Base-by-base conservation (phyloP, 2,329 filamentous ascomycete genomes). In the Daldinia eschscholtzii region DNA sequence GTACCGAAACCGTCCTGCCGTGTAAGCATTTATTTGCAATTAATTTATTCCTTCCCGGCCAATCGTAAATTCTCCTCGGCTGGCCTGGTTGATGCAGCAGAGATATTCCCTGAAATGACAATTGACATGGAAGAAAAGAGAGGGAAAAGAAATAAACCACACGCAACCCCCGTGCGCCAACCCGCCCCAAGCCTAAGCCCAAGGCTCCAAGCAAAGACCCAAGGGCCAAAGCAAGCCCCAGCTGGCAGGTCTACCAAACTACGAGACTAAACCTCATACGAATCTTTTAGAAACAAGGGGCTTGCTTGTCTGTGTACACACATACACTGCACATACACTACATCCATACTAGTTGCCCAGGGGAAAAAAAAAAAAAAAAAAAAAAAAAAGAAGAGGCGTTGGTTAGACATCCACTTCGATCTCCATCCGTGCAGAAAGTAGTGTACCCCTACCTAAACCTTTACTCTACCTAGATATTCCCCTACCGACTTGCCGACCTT, bases 1-100 rank as follows among this genome's bases (percentile, higher is more conserved):
- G 70, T 69, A 71, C 72, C 72, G 70, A 74, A 73, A 72, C 70
- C 71, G 68, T 70, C 57, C 69, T 74, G 70, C 65, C 44, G 70
- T 74, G 72, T 68, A 70, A 73, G 65, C 67, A 23, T 23, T 64
- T 58, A 67, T 41, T 20, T 13, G 6, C 33, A 37, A 18, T 30
- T 37, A 60, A 58, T 37, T 37, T 62, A n/a, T 28, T n/a, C 60
- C 60, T 26, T 30, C 57, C 33, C 26, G 15, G 57, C 44, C 70
- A 64, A 68, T 48, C 50, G 56, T 55, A 61, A 68, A 73, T 58
- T 67, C 58, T 68, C 71, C 64, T 70, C 66, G 46, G 46, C 26
- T 50, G 26, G 46, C 6, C 46, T 48, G 44, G 46, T 6, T 50
- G 46, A 33, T 65, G 66, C 59, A 60, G 61, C 63, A 56, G 64